phyloP scores from a whole-genome alignment of 257 asterid genomes.

The Solanum chilense region DNA sequence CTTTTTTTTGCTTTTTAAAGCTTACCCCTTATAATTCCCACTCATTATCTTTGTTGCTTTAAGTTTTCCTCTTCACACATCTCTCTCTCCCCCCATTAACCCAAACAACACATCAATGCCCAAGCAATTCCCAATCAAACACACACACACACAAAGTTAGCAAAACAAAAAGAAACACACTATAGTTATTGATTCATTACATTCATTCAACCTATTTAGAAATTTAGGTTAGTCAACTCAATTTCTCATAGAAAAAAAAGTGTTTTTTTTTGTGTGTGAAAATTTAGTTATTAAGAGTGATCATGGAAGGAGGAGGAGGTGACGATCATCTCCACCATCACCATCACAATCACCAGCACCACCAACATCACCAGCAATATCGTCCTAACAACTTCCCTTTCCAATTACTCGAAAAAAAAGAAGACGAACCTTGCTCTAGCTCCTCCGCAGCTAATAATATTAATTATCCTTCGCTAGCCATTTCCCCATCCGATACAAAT shows the following conservation, averaged over 20 bases:
- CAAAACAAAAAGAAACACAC: slow-evolving; percentile 12
- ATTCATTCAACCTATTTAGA: not conserved
- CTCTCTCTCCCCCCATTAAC: slow-evolving; percentile 20
- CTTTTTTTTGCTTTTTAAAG: slow-evolving; percentile 41
- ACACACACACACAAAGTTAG: not conserved
- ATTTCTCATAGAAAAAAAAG: not conserved
- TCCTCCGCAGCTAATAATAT: slow-evolving; percentile 8
- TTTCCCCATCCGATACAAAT: slow-evolving; percentile 7
- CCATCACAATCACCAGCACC: slow-evolving; percentile 28
- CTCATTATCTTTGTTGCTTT: slow-evolving; percentile 96
- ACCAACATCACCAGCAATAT: not conserved
- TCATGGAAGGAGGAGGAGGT: slow-evolving; percentile 80
- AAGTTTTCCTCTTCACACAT: slow-evolving; percentile 41
- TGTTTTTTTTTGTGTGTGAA: not conserved
- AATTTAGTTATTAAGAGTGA: slow-evolving; percentile 13
- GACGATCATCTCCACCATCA: slow-evolving; percentile 59
- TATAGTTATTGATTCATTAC: not conserved
- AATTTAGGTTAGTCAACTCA: not conserved
- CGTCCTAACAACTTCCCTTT: slow-evolving; percentile 56
- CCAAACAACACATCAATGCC: not conserved
- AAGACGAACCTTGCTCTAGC: slow-evolving; percentile 26
- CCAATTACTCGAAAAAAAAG: slow-evolving; percentile 79
- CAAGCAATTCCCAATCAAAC: not conserved
- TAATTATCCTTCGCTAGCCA: slow-evolving; percentile 23
- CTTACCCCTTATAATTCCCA: slow-evolving; percentile 74